Evolutionary conservation across 2,329 filamentous ascomycete species (phyloP).

Genomic region (Phaeomoniella chlamydospora): DNA sequence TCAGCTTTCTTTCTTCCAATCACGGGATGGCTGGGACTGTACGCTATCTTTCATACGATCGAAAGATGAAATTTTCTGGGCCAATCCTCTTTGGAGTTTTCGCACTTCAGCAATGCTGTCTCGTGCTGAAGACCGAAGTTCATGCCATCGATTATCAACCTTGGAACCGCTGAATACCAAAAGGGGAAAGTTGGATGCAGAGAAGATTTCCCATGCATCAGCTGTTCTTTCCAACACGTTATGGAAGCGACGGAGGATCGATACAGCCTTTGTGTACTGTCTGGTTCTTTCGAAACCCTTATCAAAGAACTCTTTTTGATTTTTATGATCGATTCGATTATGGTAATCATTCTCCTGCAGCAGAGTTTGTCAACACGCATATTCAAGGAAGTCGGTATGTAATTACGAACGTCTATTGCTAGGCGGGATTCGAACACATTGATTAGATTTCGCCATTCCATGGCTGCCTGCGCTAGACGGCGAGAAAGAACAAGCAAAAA

Average conservation of each 20-base stretch:
- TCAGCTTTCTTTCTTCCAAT: no score
- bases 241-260: conserved; percentile 3
- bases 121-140: neutral
- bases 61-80: conserved; percentile 1
- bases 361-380: no score
- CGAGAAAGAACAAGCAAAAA: conserved; percentile 6
- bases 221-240: conserved; percentile 1
- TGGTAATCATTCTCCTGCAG: neutral
- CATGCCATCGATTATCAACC: conserved; percentile 1
- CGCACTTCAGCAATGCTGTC: neutral
- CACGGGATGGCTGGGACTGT: no score
- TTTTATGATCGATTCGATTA: neutral
- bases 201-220: conserved; percentile 1
- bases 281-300: neutral
- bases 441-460: conserved; percentile 4
- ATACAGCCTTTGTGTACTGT: conserved; percentile 2
- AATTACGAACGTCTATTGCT: conserved; percentile 1
- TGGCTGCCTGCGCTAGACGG: conserved; percentile 2
- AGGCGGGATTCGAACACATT: conserved; percentile 2
- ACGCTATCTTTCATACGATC: conserved; percentile 2
- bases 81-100: neutral
- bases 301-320: conserved; percentile 2
- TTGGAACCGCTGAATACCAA: no score
- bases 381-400: neutral
- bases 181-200: neutral